A percentile compares a stretch with the other conserved stretches of the same genome.
phyloP scores from a whole-genome alignment of 176 grass and related monocot genomes.

The Rhynchospora pubera region DNA sequence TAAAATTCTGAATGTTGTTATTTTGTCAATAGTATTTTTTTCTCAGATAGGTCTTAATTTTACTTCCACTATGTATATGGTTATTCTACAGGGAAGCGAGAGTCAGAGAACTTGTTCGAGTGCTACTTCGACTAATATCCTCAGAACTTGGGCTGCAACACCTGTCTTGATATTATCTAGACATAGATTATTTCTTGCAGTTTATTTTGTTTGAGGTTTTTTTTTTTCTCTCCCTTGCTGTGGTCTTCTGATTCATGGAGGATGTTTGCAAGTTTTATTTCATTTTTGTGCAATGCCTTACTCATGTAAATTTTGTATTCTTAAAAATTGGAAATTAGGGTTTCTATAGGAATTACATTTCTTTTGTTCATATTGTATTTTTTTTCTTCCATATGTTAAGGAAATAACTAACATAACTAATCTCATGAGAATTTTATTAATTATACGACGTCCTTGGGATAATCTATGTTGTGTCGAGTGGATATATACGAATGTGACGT shows the following conservation, averaged over 20 bases:
- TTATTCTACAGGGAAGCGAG: slow-evolving; percentile 59
- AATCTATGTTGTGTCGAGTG: no score
- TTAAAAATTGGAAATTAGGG: no score
- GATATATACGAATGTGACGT: no score
- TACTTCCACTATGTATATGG: not conserved
- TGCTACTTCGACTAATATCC: slow-evolving; percentile 69
- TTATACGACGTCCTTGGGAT: no score
- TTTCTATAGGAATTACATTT: not conserved
- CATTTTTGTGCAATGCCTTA: not conserved
- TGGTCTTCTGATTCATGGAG: slow-evolving; percentile 1
- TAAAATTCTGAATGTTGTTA: not conserved
- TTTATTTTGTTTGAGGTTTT: slow-evolving; percentile 10
- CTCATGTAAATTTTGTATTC: not conserved
- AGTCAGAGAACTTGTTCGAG: slow-evolving; percentile 83
- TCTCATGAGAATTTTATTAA: not conserved
- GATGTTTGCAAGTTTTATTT: not conserved
- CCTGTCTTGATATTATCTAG: slow-evolving; percentile 39
- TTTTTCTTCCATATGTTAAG: not conserved
- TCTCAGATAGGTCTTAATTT: no score
- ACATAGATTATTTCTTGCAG: not conserved
- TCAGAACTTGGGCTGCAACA: slow-evolving; percentile 61
- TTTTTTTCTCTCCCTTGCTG: not conserved
- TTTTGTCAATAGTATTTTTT: no score
- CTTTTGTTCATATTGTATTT: not conserved
- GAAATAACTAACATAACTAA: not conserved